These are phyloP conservation scores for Plasmodium sp. DNA, from an alignment of 169 alveolate species.

Conservation along the genomic window DNA sequence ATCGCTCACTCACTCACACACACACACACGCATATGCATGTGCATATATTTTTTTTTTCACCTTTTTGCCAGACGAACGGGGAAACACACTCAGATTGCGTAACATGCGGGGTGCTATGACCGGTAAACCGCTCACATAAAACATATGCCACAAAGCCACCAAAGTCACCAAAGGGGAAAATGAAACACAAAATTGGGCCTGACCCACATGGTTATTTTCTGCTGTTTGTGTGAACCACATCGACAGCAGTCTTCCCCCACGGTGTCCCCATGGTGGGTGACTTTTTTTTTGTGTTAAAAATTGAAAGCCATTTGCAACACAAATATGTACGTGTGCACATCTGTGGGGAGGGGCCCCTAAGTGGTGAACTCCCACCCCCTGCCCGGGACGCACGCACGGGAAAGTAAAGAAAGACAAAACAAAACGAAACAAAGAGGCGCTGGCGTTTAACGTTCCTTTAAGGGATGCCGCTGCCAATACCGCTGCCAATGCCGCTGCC, in stretches of 20 bases:
- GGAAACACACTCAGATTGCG: not conserved
- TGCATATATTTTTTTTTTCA: not conserved
- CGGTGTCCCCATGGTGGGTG: not conserved
- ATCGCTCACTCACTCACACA: not conserved
- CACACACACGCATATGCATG: not conserved
- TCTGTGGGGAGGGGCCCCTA: not conserved
- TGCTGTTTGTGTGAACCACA: not conserved
- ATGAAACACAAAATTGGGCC: not conserved
- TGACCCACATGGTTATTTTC: not conserved
- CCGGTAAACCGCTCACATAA: not conserved
- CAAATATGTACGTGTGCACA: not conserved
- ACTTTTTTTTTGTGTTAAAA: not conserved
- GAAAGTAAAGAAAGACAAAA: not conserved
- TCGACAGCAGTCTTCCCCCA: not conserved
- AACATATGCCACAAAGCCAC: not conserved
- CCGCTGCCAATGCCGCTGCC: not conserved
- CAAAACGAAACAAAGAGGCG: not conserved
- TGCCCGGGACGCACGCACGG: not conserved
- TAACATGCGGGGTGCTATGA: not conserved
- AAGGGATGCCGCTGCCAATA: not conserved
- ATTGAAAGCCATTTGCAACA: not conserved
- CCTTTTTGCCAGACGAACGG: not conserved
- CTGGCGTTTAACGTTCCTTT: not conserved
- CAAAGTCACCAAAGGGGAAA: not conserved
- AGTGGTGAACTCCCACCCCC: not conserved